Evolutionary conservation across 192 early-diverging fungal species (phyloP), one percentile per base, ranked within the genome.

Genomic region (Coemansia sp.): DNA sequence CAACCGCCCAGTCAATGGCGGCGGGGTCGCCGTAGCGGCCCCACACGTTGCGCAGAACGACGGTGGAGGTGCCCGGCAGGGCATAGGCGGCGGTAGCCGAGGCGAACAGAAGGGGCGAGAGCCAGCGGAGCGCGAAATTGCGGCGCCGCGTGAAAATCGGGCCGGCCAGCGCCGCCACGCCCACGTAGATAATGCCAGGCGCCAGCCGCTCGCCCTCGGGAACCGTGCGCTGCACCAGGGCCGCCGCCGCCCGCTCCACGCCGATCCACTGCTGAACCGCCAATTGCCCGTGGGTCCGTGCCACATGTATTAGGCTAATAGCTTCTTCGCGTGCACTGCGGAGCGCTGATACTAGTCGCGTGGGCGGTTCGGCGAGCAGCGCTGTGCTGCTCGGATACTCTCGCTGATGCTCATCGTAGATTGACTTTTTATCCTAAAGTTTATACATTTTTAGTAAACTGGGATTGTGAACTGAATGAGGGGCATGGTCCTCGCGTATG

Each of bases 401-500:
- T 14, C 38, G 52, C n/a, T 21, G 10, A 8, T 47, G 31, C 31
- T 42, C 21, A 35, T 75, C 71, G 53, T 75, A 75, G 30, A 75
- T 75, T 3, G 71, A 22, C 58, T 75, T 75, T 57, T 75, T 75
- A 11, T n/a, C 25, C n/a, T n/a, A n/a, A n/a, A n/a, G n/a, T n/a
- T n/a, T n/a, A n/a, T n/a, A n/a, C n/a, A n/a, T n/a, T n/a, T n/a
- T n/a, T n/a, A n/a, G n/a, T n/a, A n/a, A n/a, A n/a, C n/a, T n/a
- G n/a, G n/a, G n/a, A n/a, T n/a, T n/a, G n/a, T n/a, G n/a, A n/a
- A n/a, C n/a, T n/a, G n/a, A n/a, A n/a, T n/a, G n/a, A n/a, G n/a
- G n/a, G n/a, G n/a, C n/a, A n/a, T n/a, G n/a, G n/a, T n/a, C n/a
- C n/a, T n/a, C n/a, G n/a, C n/a, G n/a, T n/a, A n/a, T n/a, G n/a